These are phyloP conservation scores for Ustilago bromivora DNA, from an alignment of 1,284 basidiomycete genomes.

Conservation along the genomic window DNA sequence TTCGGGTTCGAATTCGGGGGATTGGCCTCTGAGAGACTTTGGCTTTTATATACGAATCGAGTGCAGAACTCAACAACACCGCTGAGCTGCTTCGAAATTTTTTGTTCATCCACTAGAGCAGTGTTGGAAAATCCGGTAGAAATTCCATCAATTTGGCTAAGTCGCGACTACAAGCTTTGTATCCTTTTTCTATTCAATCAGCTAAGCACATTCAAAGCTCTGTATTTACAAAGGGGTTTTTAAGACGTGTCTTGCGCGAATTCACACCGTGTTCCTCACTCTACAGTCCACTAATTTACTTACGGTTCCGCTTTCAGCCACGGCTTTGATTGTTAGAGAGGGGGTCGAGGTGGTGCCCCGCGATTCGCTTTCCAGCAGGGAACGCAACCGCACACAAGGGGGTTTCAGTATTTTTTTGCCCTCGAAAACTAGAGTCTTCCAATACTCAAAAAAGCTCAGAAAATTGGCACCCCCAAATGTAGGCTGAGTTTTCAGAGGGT, in stretches of 20 bases:
- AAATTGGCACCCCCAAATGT: too few relatives aligned
- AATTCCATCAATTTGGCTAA: constrained; percentile 15
- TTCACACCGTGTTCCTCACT: constrained; percentile 4
- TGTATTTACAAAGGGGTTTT: constrained; percentile 5
- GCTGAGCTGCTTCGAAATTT: constrained; percentile 24
- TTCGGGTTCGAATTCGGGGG: constrained; percentile 36
- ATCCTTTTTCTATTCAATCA: background rate
- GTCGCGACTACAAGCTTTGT: constrained; percentile 24
- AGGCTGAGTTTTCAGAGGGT: too few relatives aligned
- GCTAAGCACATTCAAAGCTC: background rate
- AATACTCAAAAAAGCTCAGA: too few relatives aligned
- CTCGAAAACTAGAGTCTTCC: too few relatives aligned
- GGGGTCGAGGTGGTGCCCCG: background rate
- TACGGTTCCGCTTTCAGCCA: background rate
- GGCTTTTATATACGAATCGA: constrained; percentile 39
- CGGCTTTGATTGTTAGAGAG: too few relatives aligned
- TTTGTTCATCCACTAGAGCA: constrained; percentile 17
- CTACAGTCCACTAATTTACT: background rate
- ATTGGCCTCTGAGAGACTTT: constrained; percentile 17
- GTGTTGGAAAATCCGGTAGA: constrained; percentile 15
- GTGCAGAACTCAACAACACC: constrained; percentile 8
- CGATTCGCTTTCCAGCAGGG: background rate
- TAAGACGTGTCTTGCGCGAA: constrained; percentile 19
- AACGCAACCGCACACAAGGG: too few relatives aligned
- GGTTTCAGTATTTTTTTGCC: too few relatives aligned